Evolutionary conservation across 345 rosid genomes (phyloP).

Genomic region (Populus davidiana): DNA sequence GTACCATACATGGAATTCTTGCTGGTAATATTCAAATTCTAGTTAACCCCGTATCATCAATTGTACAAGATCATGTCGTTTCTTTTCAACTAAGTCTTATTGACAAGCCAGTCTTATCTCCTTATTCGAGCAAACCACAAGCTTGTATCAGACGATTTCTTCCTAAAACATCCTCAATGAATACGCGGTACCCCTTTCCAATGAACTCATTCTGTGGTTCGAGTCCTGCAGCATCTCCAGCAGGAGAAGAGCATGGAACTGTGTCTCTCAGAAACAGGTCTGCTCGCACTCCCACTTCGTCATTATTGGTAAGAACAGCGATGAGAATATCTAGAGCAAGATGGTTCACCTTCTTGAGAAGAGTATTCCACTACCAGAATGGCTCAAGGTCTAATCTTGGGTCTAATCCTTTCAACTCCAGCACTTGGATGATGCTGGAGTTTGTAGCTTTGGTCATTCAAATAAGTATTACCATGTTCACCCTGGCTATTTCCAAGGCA

Average conservation of each 20-base stretch:
- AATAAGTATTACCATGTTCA: constrained; percentile 54
- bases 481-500: constrained; percentile 56
- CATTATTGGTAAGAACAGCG: constrained; percentile 58
- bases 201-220: constrained; percentile 45
- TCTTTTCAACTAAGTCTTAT: background rate
- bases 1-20: constrained; percentile 18
- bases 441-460: constrained; percentile 68
- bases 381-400: constrained; percentile 83
- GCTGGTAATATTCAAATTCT: background rate
- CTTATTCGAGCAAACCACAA: background rate
- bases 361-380: constrained; percentile 96
- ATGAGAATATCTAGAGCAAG: constrained; percentile 88
- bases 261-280: constrained; percentile 43
- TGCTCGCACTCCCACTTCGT: constrained; percentile 35
- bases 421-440: constrained; percentile 86
- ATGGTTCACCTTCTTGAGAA: constrained; percentile 88
- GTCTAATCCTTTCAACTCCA: constrained; percentile 85
- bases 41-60: background rate
- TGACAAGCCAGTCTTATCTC: background rate
- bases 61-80: constrained; percentile 2
- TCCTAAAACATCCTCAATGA: constrained; percentile 34
- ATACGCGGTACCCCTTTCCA: constrained; percentile 50
- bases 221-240: constrained; percentile 35
- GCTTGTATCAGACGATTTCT: background rate
- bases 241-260: constrained; percentile 26